Conservation (phyloP, 257 asterid genomes). For the Handroanthus guayacan region DNA sequence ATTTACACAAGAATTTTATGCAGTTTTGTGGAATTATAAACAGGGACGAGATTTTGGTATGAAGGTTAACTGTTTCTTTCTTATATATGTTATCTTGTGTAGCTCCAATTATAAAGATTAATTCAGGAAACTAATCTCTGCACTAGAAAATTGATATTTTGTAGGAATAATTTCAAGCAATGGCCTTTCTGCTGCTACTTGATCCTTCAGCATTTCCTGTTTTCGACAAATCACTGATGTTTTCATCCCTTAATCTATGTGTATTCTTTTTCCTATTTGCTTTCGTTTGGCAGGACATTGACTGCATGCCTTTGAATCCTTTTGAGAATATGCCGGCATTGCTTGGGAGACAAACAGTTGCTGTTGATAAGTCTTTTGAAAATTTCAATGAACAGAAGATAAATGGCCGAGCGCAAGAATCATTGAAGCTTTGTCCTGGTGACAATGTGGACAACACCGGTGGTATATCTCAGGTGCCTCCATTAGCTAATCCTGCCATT, state of each 20-base stretch:
- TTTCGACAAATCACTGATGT: neutral
- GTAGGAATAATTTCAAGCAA: neutral
- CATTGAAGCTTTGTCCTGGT: conserved; percentile 50
- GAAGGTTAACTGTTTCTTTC: neutral
- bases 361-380: conserved; percentile 61
- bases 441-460: conserved; percentile 52
- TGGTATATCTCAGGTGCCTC: conserved; percentile 55
- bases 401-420: conserved; percentile 60
- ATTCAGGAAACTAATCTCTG: neutral
- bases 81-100: neutral
- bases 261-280: conserved; percentile 21
- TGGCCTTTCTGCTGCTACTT: conserved; percentile 16
- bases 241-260: conserved; percentile 15
- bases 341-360: conserved; percentile 52
- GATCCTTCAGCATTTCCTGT: neutral
- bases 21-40: neutral
- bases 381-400: conserved; percentile 56
- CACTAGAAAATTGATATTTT: neutral
- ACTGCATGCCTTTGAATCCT: conserved; percentile 92
- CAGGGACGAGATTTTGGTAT: neutral
- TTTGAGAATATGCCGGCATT: conserved; percentile 75
- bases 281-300: conserved; percentile 72
- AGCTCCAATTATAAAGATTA: neutral
- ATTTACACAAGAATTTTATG: neutral
- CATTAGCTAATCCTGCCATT: conserved; percentile 53